Base-by-base conservation (phyloP, 148 eudicot genomes). In the Gaultheria prostrata region DNA sequence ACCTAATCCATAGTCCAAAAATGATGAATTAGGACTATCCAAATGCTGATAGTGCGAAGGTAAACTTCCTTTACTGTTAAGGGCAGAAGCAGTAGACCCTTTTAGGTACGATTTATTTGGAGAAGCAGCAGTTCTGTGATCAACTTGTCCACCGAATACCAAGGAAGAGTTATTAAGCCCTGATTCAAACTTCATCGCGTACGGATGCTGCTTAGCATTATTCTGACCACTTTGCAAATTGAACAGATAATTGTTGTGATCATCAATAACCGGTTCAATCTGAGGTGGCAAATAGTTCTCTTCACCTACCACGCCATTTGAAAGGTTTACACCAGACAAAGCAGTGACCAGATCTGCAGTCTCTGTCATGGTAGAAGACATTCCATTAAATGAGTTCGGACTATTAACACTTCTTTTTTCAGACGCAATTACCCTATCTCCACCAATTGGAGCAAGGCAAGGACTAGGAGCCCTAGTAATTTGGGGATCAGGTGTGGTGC, bases 401-500 rank as follows among this genome's bases (percentile, higher is more conserved):
- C 87, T 85, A 79, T 88, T 85, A 26, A 87, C 53, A 83, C 71
- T 84, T 85, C 90, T 91, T 90, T 90, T 96, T 72, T 91, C 94
- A 35, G 93, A 82, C 39, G 87, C 83, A 28, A 83, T 91, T 20
- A 69, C 76, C 84, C 99, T 88, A 56, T 93, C 98, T 57, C 92
- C 98, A 45, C 99, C 98, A 86, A 95, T 97, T 57, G 99, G 98
- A 65, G 94, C 88, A 57, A 90, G 99, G 86, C 93, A 91, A 69
- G 99, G 99, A 87, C 99, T 97, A 56, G 98, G 99, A 69, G 89
- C 94, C 86, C 98, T 88, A 65, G 94, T 90, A 39, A 95, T 90
- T 81, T 95, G 97, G 77, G 99, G 92, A 76, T 97, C 99, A 69
- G 99, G 99, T 20, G 99, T 97, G 57, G 93, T 91, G 89, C 98